phyloP scores from a whole-genome alignment of 2,329 filamentous ascomycete genomes.

The Lojkania enalia region DNA sequence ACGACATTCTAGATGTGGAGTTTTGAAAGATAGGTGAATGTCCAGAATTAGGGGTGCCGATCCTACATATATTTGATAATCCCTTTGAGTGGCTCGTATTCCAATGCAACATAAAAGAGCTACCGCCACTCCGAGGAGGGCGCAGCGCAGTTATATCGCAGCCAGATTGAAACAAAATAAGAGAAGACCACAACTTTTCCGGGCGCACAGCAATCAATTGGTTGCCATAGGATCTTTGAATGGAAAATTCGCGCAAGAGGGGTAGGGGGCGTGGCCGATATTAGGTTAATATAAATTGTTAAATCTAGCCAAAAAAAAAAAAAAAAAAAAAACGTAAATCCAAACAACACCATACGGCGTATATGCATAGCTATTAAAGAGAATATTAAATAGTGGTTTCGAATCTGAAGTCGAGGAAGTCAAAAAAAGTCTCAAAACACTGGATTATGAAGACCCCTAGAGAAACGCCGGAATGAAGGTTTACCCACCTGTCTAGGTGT shows the following conservation, averaged over 20 bases:
- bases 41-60: too few relatives aligned
- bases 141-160: not conserved
- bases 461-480: not conserved
- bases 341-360: not conserved
- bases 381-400: too few relatives aligned
- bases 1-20: too few relatives aligned
- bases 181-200: too few relatives aligned
- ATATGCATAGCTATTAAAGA: not conserved
- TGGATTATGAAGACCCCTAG: not conserved
- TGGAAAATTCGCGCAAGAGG: not conserved
- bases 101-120: constrained; percentile 1
- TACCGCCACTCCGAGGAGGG: too few relatives aligned
- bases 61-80: too few relatives aligned
- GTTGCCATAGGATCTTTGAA: too few relatives aligned
- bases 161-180: constrained; percentile 1
- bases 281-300: constrained; percentile 2
- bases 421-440: not conserved
- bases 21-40: too few relatives aligned
- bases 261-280: not conserved
- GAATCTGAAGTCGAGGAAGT: too few relatives aligned
- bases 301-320: not conserved
- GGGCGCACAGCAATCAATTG: too few relatives aligned
- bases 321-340: not conserved
- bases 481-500: constrained; percentile 44
- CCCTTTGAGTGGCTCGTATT: too few relatives aligned